Evolutionary conservation across 352 stramenopile genomes (phyloP), one percentile per base, ranked within the genome.

Genomic region (Pythium insidiosum): DNA sequence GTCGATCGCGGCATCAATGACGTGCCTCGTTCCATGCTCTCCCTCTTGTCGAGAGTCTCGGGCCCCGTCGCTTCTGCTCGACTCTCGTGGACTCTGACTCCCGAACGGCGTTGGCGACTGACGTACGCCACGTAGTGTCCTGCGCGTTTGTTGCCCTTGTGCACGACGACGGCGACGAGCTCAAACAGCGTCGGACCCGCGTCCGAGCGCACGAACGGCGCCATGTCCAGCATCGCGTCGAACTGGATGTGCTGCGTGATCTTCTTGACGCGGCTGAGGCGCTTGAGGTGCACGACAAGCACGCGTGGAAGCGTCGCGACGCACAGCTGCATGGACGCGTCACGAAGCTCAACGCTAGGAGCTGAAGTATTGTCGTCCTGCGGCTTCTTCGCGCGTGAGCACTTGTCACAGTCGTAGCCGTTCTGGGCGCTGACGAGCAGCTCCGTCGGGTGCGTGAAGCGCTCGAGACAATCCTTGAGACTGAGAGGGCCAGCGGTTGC

Each of bases 41-140:
- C n/a, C n/a, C n/a, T n/a, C n/a, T n/a, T n/a, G n/a, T n/a, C n/a
- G n/a, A n/a, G n/a, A n/a, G n/a, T n/a, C n/a, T n/a, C n/a, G n/a
- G n/a, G n/a, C n/a, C n/a, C n/a, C n/a, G n/a, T n/a, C n/a, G n/a
- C n/a, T n/a, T n/a, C n/a, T n/a, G n/a, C n/a, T n/a, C n/a, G n/a
- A n/a, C n/a, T n/a, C n/a, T n/a, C n/a, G n/a, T n/a, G n/a, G n/a
- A n/a, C n/a, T n/a, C n/a, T n/a, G n/a, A n/a, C n/a, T n/a, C n/a
- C n/a, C n/a, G n/a, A n/a, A n/a, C n/a, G n/a, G n/a, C n/a, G n/a
- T n/a, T 41, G 29, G 23, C 75, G 67, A 47, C 73, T 85, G 19
- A 88, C 76, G 37, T 87, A 88, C 2, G 69, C 68, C 3, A 84
- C 59, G 47, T 88, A 88, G 43, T 88, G 76, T 0, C 76, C 76